Conservation (phyloP, 139 green algal genomes). For the Desmodesmus armatus region DNA sequence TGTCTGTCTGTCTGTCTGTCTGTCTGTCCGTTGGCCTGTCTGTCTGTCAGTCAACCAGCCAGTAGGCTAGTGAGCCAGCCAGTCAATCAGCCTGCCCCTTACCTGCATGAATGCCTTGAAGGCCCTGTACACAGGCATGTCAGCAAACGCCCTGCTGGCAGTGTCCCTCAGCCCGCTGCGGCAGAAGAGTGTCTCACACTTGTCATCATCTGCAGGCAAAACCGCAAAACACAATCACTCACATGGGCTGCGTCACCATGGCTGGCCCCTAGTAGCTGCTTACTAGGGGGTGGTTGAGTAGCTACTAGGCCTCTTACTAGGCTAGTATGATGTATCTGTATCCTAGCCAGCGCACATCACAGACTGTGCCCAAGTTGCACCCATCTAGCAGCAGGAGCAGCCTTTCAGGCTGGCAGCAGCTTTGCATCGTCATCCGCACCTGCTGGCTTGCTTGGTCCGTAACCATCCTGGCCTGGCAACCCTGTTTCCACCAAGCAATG, state of each 20-base stretch:
- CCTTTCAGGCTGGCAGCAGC: too few relatives aligned
- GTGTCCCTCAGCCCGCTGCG: conserved; percentile 15
- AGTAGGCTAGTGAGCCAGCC: neutral
- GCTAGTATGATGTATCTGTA: too few relatives aligned
- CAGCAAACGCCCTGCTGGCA: neutral
- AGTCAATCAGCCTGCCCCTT: neutral
- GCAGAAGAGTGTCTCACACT: neutral
- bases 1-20: neutral
- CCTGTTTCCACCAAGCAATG: too few relatives aligned
- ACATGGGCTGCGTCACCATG: neutral
- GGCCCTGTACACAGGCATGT: neutral
- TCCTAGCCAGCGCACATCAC: too few relatives aligned
- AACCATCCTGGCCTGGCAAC: too few relatives aligned
- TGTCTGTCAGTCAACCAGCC: neutral
- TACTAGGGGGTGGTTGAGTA: too few relatives aligned
- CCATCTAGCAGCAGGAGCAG: too few relatives aligned
- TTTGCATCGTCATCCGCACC: too few relatives aligned
- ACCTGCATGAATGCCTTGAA: conserved; percentile 2
- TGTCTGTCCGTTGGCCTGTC: neutral
- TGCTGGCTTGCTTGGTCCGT: too few relatives aligned
- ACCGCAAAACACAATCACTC: neutral
- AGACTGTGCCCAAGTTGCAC: too few relatives aligned
- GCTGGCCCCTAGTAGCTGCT: neutral
- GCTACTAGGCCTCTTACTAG: too few relatives aligned
- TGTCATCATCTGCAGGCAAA: too few relatives aligned